These are phyloP conservation scores for Thielaviopsis populi DNA, from an alignment of 2,329 filamentous ascomycete genomes.

Conservation along the genomic window DNA sequence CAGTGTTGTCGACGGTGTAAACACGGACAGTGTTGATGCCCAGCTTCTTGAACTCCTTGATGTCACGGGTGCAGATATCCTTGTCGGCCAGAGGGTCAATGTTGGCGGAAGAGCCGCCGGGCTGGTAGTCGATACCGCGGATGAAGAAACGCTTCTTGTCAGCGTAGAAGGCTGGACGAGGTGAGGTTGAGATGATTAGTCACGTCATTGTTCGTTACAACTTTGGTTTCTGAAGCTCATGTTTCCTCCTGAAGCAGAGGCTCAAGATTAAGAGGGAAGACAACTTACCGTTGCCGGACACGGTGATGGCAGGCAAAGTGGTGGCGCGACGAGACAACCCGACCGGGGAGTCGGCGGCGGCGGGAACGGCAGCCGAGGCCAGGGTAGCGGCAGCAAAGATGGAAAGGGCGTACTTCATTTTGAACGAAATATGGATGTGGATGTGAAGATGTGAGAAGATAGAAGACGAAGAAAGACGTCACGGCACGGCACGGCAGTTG, in stretches of 20 bases:
- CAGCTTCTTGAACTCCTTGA: conserved; percentile 66
- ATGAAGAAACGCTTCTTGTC: conserved; percentile 41
- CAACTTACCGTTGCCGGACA: conserved; percentile 40
- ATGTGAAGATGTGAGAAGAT: conserved; percentile 1
- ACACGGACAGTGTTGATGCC: conserved; percentile 86
- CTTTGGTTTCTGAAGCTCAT: background rate
- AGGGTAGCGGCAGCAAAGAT: conserved; percentile 33
- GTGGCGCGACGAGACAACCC: conserved; percentile 36
- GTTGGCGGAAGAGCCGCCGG: conserved; percentile 40
- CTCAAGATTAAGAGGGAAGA: no score
- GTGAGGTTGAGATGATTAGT: background rate
- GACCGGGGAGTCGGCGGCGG: conserved; percentile 36
- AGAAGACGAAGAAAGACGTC: conserved; percentile 12
- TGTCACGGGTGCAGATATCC: conserved; percentile 59
- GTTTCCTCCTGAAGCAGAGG: no score
- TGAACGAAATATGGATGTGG: conserved; percentile 12
- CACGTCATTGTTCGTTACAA: background rate
- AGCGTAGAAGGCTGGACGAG: conserved; percentile 37
- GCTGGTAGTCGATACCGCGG: conserved; percentile 47
- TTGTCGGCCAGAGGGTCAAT: conserved; percentile 64
- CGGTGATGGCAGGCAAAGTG: conserved; percentile 35
- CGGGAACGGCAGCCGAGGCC: conserved; percentile 29
- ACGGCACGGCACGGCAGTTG: conserved; percentile 16
- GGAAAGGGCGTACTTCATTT: conserved; percentile 15
- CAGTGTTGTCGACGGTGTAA: conserved; percentile 80